Percentiles rank a stretch among this genome's conserved stretches.
phyloP scores from a whole-genome alignment of 2,329 filamentous ascomycete genomes.

The Tolypocladium nubicola region DNA sequence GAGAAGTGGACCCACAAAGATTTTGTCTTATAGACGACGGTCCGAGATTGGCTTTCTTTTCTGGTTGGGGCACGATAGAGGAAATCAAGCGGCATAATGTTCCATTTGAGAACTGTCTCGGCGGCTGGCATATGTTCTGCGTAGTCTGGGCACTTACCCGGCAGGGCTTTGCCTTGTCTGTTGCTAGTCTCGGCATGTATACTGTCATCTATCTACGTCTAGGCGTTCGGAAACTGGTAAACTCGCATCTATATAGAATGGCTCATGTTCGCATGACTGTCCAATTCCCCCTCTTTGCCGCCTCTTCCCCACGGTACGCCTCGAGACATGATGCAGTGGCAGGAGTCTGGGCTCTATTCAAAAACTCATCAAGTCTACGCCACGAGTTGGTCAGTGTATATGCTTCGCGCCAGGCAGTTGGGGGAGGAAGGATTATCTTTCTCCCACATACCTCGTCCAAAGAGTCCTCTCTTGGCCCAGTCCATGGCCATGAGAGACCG shows the following conservation, averaged over 20 bases:
- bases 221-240: neutral
- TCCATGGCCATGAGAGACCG: conserved; percentile 90
- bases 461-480: conserved; percentile 92
- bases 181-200: neutral
- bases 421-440: neutral
- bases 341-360: conserved; percentile 14
- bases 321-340: neutral
- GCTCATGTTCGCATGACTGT: neutral
- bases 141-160: neutral
- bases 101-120: neutral
- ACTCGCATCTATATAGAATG: neutral
- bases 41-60: neutral
- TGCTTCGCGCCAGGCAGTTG: neutral
- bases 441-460: conserved; percentile 74
- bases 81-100: neutral
- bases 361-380: conserved; percentile 41
- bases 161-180: neutral
- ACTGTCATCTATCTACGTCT: neutral
- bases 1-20: conserved; percentile 99
- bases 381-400: neutral
- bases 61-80: neutral
- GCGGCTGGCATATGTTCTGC: neutral
- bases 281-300: neutral
- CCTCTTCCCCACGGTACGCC: neutral
- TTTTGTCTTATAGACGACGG: conserved; percentile 37